Evolutionary conservation across 148 eudicot genomes (phyloP).

Genomic region (Mesembryanthemum crystallinum): DNA sequence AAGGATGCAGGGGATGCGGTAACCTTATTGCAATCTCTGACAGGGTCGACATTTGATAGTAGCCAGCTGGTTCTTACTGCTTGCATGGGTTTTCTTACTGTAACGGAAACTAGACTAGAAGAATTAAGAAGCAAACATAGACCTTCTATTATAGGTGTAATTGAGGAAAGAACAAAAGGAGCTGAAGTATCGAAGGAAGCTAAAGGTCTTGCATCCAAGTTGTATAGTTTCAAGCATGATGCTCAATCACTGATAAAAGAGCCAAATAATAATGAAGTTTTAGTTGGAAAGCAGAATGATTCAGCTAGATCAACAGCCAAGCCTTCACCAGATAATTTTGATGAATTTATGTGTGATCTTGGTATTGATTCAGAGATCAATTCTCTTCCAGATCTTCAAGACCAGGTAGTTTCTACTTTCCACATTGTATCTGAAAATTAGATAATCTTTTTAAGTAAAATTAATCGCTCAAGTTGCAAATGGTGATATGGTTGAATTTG

Average conservation of each 20-base stretch:
- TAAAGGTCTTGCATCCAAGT: constrained; percentile 71
- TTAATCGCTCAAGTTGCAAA: too few relatives aligned
- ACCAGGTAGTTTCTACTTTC: constrained; percentile 54
- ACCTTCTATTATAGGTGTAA: constrained; percentile 53
- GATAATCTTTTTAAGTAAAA: background rate
- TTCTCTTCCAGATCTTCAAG: constrained; percentile 68
- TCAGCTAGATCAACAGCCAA: constrained; percentile 26
- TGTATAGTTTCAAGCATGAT: constrained; percentile 82
- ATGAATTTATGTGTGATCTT: constrained; percentile 46
- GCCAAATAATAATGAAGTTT: constrained; percentile 31
- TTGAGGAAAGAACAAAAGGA: constrained; percentile 68
- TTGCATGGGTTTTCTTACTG: constrained; percentile 75
- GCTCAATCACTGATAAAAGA: constrained; percentile 48
- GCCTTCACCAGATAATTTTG: constrained; percentile 43
- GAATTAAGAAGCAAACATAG: constrained; percentile 73
- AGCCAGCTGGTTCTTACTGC: constrained; percentile 96
- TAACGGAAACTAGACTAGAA: constrained; percentile 66
- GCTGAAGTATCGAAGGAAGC: constrained; percentile 52
- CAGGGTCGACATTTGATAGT: constrained; percentile 94
- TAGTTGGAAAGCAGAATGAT: constrained; percentile 26
- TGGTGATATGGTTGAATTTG: too few relatives aligned
- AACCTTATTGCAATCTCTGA: constrained; percentile 68
- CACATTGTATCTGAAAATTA: background rate
- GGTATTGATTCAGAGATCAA: constrained; percentile 46
- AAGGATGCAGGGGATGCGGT: constrained; percentile 92